Conservation (phyloP, 345 rosid genomes). For the Hirschfeldia incana region DNA sequence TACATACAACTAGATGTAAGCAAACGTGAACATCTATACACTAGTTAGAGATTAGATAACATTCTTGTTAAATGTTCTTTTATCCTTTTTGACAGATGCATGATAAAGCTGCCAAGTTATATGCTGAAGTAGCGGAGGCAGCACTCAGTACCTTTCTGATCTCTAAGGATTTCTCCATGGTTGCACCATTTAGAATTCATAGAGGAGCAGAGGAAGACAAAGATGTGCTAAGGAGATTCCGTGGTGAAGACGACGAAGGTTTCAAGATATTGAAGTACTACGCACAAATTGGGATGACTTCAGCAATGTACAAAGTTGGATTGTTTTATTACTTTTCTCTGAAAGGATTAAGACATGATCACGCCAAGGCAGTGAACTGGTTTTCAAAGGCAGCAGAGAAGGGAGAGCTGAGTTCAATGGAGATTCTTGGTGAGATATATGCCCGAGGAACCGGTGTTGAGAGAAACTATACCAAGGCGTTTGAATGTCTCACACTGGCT, state of each 20-base stretch:
- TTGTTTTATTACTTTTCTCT: constrained; percentile 85
- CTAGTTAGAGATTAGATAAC: not conserved
- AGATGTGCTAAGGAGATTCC: constrained; percentile 73
- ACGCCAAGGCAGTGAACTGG: constrained; percentile 81
- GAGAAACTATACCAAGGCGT: constrained; percentile 86
- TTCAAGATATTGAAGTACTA: constrained; percentile 90
- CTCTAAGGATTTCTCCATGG: constrained; percentile 80
- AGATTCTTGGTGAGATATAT: constrained; percentile 94
- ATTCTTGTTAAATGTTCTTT: not conserved
- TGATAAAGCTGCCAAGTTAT: constrained; percentile 71
- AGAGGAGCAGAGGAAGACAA: constrained; percentile 94
- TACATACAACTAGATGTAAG: constrained; percentile 85
- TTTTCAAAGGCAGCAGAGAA: constrained; percentile 80
- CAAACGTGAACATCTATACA: constrained; percentile 1
- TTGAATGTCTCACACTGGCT: constrained; percentile 87
- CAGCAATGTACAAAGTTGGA: constrained; percentile 84
- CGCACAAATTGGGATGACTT: constrained; percentile 89
- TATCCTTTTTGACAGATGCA: constrained; percentile 53
- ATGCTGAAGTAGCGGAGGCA: constrained; percentile 86
- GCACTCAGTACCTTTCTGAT: constrained; percentile 85
- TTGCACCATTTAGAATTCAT: constrained; percentile 84
- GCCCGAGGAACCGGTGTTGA: constrained; percentile 97
- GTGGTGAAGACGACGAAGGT: constrained; percentile 94
- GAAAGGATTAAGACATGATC: constrained; percentile 90
- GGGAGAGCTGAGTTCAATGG: constrained; percentile 91